phyloP scores from a whole-genome alignment of 2,329 filamentous ascomycete genomes.

The Diaporthe sp. region DNA sequence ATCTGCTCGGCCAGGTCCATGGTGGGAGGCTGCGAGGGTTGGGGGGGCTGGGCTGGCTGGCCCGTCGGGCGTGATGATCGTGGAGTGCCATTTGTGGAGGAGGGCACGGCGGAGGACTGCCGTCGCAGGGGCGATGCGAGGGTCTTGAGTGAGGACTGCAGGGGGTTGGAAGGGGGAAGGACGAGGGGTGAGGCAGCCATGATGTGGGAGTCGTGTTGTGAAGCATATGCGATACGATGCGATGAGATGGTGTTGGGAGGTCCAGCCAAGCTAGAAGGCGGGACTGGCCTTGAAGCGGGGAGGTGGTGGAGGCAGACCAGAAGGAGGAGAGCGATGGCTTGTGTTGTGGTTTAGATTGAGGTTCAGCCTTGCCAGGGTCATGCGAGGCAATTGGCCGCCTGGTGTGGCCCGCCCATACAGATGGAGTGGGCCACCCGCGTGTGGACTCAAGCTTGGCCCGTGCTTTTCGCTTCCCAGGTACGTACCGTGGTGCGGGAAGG shows the following conservation, averaged over 20 bases:
- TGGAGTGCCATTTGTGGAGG: conserved; percentile 48
- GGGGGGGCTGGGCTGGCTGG: conserved; percentile 32
- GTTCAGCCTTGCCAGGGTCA: conserved; percentile 2
- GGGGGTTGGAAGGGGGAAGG: conserved; percentile 45
- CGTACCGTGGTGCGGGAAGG: not conserved
- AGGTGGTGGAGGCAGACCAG: not conserved
- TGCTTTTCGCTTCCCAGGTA: not conserved
- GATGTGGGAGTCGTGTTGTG: conserved; percentile 27
- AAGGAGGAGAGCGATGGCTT: no score
- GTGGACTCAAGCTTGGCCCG: not conserved
- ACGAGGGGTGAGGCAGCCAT: conserved; percentile 66
- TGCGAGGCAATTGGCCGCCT: conserved; percentile 11
- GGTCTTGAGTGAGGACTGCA: conserved; percentile 41
- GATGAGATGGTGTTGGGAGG: not conserved
- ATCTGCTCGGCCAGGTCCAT: conserved; percentile 82
- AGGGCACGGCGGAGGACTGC: conserved; percentile 47
- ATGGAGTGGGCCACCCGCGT: not conserved
- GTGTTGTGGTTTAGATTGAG: not conserved
- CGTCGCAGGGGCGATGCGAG: conserved; percentile 47
- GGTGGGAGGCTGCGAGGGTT: conserved; percentile 46
- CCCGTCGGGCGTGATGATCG: conserved; percentile 41
- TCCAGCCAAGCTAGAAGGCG: not conserved
- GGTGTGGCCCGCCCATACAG: not conserved
- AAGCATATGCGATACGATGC: not conserved
- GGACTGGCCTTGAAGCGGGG: not conserved